These are phyloP conservation scores for Phytophthora citricola DNA, from an alignment of 352 stramenopile species.

Conservation along the genomic window DNA sequence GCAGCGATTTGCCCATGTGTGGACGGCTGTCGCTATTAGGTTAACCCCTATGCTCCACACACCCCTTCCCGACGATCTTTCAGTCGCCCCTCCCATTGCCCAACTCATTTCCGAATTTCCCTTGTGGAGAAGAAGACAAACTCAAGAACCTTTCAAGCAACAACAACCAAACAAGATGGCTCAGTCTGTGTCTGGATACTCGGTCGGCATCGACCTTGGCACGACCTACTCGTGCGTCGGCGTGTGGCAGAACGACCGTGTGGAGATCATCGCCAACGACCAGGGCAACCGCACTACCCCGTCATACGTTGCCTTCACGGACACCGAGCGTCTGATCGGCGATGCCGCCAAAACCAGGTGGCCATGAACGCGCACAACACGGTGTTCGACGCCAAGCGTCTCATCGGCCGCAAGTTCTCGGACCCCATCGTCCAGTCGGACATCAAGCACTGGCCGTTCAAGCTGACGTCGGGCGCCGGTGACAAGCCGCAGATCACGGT, in stretches of 20 bases:
- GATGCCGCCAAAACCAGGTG: slow-evolving; percentile 94
- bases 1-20: slow-evolving; percentile 4
- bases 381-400: slow-evolving; percentile 96
- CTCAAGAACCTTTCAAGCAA: slow-evolving; percentile 1
- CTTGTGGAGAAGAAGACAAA: slow-evolving; percentile 31
- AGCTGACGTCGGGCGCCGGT: slow-evolving; percentile 62
- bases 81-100: too few species aligned
- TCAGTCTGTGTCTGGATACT: slow-evolving; percentile 37
- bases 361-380: slow-evolving; percentile 95
- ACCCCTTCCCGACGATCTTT: slow-evolving; percentile 19
- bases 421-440: slow-evolving; percentile 91
- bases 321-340: slow-evolving; percentile 93
- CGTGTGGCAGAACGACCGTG: slow-evolving; percentile 94
- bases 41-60: not conserved
- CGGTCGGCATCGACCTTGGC: slow-evolving; percentile 90
- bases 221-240: slow-evolving; percentile 95
- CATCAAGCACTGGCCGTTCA: slow-evolving; percentile 76
- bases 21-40: slow-evolving; percentile 3
- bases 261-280: slow-evolving; percentile 97
- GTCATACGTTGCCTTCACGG: slow-evolving; percentile 96
- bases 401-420: slow-evolving; percentile 95
- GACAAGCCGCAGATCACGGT: slow-evolving; percentile 80
- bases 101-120: slow-evolving; percentile 34
- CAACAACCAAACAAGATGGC: slow-evolving; percentile 28
- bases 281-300: slow-evolving; percentile 96